Base-by-base conservation (phyloP, 345 rosid species). In the Boechera divaricarpa region DNA sequence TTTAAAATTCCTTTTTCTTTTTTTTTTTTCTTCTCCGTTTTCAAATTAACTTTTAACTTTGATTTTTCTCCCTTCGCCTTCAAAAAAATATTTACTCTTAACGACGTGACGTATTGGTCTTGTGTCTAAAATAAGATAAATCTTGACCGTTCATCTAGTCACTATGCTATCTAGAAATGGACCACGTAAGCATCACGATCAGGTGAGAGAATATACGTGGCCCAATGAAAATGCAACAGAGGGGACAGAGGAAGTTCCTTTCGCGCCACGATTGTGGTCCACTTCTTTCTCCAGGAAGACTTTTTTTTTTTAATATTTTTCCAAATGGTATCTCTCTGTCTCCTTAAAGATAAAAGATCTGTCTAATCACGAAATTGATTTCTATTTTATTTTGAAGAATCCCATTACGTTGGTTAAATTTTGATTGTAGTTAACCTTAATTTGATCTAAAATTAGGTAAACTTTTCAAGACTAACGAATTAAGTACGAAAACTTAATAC, bases 251-350 rank as follows among this genome's bases (percentile, higher is more conserved):
- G 42, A 39, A n/a, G 73, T 80, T 74, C 72, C 84, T 83, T 86
- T 78, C 68, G 85, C 84, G 85, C 82, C 88, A 87, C 86, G 87
- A 82, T 62, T 82, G 82, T 79, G 81, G 86, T 76, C 83, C 83
- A 33, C 54, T 1, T 61, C 18, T 49, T 33, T 66, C 35, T 29
- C 44, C 38, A 10, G 52, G 47, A 33, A 44, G 31, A 45, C 57
- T 59, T 21, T 77, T 69, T 51, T 51, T 16, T 15, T 52, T 1
- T 1, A 21, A 21, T 21, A 21, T 60, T 10, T 42, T 7, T 69
- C 16, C 49, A 21, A 60, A 61, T 73, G 24, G 24, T 21, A 1
- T 21, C 24, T 21, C 24, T 21, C 24, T 45, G 65, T 79, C 51
- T 72, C 26, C 44, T 45, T 49, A 47, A 56, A 47, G 39, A 26